Evolutionary conservation across 1,139 yeast genomes (phyloP), one percentile per base, ranked within the genome.

Genomic region (Groenewaldozyma sp.): DNA sequence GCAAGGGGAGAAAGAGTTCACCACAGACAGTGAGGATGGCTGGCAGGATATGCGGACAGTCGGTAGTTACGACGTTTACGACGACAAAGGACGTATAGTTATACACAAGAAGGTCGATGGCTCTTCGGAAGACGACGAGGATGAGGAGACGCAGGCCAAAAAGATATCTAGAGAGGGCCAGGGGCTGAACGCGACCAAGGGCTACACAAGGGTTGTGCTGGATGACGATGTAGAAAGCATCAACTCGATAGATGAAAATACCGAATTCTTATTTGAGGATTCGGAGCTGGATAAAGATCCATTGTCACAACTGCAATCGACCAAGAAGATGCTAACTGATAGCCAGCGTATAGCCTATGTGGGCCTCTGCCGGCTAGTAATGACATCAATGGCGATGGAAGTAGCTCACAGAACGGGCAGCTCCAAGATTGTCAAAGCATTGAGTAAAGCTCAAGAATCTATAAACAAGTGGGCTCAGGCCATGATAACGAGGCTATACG

Each of bases 261-360:
- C 96, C 0, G 95, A 87, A 51, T 91, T 81, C 52, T 61, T 91
- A 38, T 88, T 91, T 56, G 63, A 62, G 39, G 74, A 68, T 19
- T 70, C 66, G 11, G 66, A 63, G 42, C 61, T 55, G 42, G 65
- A 48, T 48, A 66, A 64, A 47, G 79, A 67, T 55, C 78, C 77
- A 0, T 67, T 67, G 7, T 76, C 77, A 35, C 93, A 88, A 42
- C 64, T 91, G 45, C 76, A 77, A 44, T 73, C 91, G 1, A 91
- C 97, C 4, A 86, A 82, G 56, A 73, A 76, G 24, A 75, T 93
- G 76, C 69, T 93, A 24, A 71, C 78, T 2, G 97, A 86, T 20
- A 69, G 81, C 17, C 96, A 93, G 56, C 79, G 84, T 52, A 82
- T 88, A 49, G 97, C 97, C 3, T 93, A 93, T 55, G 82, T 83